phyloP scores from a whole-genome alignment of 352 stramenopile genomes.

The Globisporangium paddicum region DNA sequence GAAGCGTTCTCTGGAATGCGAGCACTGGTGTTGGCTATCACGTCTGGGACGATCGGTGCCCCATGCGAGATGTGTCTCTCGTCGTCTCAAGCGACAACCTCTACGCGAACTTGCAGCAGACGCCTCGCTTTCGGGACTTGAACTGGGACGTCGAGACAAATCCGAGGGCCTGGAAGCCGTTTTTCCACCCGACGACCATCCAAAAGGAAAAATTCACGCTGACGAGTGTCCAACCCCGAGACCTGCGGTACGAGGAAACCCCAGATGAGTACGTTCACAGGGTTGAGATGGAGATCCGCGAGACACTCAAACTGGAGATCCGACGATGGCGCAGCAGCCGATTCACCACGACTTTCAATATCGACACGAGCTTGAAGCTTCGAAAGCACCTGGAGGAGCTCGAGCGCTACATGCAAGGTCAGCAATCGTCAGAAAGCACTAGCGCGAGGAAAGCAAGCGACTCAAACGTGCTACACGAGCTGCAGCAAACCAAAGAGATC shows the following conservation, averaged over 20 bases:
- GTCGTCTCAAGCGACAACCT: constrained; percentile 89
- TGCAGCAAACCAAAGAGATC: constrained; percentile 45
- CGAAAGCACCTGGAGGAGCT: constrained; percentile 61
- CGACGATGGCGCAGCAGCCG: constrained; percentile 83
- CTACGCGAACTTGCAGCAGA: constrained; percentile 85
- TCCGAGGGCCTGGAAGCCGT: constrained; percentile 79
- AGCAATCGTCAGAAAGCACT: constrained; percentile 1
- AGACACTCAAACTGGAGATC: constrained; percentile 84
- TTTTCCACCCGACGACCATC: constrained; percentile 40
- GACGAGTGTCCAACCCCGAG: constrained; percentile 43
- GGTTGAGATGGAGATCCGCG: constrained; percentile 73
- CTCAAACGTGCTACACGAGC: constrained; percentile 18
- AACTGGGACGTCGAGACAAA: constrained; percentile 85
- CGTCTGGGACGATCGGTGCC: constrained; percentile 72
- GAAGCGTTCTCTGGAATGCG: constrained; percentile 86
- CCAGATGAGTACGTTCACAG: constrained; percentile 48
- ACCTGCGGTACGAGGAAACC: constrained; percentile 61
- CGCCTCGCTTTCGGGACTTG: constrained; percentile 43
- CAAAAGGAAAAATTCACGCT: constrained; percentile 23
- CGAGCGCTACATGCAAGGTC: constrained; percentile 33
- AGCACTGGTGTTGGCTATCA: constrained; percentile 76
- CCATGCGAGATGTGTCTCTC: constrained; percentile 80
- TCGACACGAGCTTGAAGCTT: constrained; percentile 80
- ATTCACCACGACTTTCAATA: constrained; percentile 85
- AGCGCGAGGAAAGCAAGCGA: not conserved